Percentiles rank a stretch among this genome's conserved stretches.
Evolutionary conservation across 1,284 basidiomycete genomes (phyloP).

Genomic region (Athelia sp.): DNA sequence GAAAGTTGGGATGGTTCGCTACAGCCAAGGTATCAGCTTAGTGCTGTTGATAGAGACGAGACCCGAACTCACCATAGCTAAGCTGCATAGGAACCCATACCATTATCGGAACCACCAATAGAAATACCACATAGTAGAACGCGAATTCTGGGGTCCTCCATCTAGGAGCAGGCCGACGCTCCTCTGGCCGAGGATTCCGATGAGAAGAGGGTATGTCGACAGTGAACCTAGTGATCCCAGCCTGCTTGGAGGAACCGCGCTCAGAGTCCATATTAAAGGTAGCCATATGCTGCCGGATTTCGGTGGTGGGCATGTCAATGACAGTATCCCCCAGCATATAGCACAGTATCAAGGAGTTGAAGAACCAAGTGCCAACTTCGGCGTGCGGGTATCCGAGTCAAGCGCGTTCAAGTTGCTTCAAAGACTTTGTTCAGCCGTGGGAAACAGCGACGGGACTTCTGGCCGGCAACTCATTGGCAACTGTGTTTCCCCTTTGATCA

Average conservation of each 20-base stretch:
- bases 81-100: conserved; percentile 75
- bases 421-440: no score
- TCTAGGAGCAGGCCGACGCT: conserved; percentile 36
- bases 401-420: no score
- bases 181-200: conserved; percentile 16
- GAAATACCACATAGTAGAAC: conserved; percentile 66
- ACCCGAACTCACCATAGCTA: conserved; percentile 59
- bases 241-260: conserved; percentile 3
- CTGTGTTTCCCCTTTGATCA: no score
- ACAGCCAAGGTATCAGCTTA: conserved; percentile 2
- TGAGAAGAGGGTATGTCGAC: conserved; percentile 40
- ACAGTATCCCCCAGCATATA: conserved; percentile 3
- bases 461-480: no score
- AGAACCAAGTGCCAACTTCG: no score
- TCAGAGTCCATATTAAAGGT: not conserved
- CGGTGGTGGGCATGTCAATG: conserved; percentile 9
- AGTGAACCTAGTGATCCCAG: conserved; percentile 39
- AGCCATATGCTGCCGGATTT: conserved; percentile 4
- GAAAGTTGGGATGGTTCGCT: conserved; percentile 78
- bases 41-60: conserved; percentile 5
- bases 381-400: no score
- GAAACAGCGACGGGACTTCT: no score
- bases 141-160: conserved; percentile 87
- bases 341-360: no score
- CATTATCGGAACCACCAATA: conserved; percentile 72